Evolutionary conservation across 495 filamentous ascomycete genomes (phyloP).

Genomic region (Podospora fimiseda): DNA sequence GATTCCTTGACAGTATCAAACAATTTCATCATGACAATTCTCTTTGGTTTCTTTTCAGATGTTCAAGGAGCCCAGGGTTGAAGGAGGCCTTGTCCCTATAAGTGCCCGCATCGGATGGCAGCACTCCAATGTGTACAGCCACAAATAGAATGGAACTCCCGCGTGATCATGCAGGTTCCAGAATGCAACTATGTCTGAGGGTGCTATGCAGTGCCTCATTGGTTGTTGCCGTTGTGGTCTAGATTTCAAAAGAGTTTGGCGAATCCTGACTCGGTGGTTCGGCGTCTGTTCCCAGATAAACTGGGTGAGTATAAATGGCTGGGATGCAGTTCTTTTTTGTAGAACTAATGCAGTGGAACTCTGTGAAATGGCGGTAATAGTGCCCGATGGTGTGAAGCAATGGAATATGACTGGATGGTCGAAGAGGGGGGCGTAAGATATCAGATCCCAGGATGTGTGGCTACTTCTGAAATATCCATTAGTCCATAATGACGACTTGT

Average conservation of each 20-base stretch:
- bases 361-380: background rate
- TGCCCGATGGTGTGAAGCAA: background rate
- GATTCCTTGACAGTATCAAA: conserved; percentile 21
- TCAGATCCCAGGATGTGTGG: background rate
- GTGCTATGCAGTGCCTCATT: background rate
- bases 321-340: no score
- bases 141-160: background rate
- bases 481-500: background rate
- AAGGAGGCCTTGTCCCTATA: background rate
- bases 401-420: background rate
- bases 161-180: background rate
- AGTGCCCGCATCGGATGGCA: no score
- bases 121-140: background rate
- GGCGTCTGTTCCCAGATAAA: no score
- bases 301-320: no score
- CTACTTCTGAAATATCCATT: background rate
- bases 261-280: background rate
- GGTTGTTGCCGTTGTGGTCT: background rate
- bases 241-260: background rate
- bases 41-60: no score
- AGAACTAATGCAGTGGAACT: background rate
- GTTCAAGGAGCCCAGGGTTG: background rate
- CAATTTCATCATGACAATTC: conserved; percentile 11
- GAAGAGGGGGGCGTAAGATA: background rate
- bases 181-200: background rate